Evolutionary conservation across 2,329 filamentous ascomycete genomes (phyloP), one percentile per base, ranked within the genome.

Genomic region (Passalora sequoiae): DNA sequence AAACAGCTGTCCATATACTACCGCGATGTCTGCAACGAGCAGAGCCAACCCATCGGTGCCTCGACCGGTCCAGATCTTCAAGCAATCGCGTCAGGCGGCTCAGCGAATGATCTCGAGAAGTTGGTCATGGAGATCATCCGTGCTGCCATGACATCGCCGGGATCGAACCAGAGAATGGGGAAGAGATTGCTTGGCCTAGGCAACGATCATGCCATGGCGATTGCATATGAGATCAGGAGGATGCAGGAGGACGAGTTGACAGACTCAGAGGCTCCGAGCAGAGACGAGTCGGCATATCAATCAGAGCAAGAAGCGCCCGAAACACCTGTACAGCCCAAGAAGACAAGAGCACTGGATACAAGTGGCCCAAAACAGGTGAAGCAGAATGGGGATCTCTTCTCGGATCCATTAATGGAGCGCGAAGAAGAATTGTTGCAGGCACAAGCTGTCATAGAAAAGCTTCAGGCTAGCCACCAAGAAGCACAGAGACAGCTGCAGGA

Each of bases 401-500:
- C 69, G 21, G 70, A 73, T 51, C 65, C 66, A 4, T 66, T 70
- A 43, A 58, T 75, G 25, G 71, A 75, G 56, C 67, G 69, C 38
- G 72, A 75, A 50, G 72, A 72, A 43, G 68, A 70, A 46, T 56
- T 75, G 4, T 66, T 75, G 46, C 67, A 70, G 48, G 70, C 70
- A 6, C 70, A 71, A 50, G 68, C 69, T 39, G 68, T 69, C 17
- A 68, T 70, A 38, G 60, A 68, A 40, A 65, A 68, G 22, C 50
- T 74, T 22, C 65, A 69, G 46, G 60, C 58, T 2, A 66, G 66
- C 40, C 57, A 72, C 32, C 56, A 50, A 4, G 65, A 66, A 20
- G 55, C 68, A n/a, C 61, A 66, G 38, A 61, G 60, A 21, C 70
- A 74, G 38, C 47, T 74, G 21, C 64, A 69, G 41, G 62, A 64